Conservation (phyloP, 1,284 basidiomycete species). For the Inonotus obliquus region DNA sequence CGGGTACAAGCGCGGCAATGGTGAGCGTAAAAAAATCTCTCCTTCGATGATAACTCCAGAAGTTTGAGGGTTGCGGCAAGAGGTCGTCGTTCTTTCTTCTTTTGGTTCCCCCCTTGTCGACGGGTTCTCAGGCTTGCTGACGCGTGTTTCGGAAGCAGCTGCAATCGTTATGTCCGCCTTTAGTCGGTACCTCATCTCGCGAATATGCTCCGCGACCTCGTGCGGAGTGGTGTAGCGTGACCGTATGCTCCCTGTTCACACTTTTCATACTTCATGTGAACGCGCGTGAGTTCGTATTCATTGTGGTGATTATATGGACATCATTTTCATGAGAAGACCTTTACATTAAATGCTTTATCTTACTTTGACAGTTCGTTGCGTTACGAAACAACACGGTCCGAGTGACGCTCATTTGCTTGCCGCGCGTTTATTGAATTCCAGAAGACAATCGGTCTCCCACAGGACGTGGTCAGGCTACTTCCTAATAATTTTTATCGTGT, state of each 20-base stretch:
- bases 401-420: not conserved
- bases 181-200: constrained; percentile 1
- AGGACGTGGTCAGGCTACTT: not conserved
- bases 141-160: constrained; percentile 1
- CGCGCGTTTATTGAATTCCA: not conserved
- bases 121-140: not conserved
- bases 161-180: not conserved
- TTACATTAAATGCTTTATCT: not conserved
- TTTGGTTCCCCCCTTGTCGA: not conserved
- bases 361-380: not conserved
- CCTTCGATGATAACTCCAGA: not conserved
- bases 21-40: not conserved
- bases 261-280: not conserved
- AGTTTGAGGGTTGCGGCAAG: constrained; percentile 1
- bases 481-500: constrained; percentile 1
- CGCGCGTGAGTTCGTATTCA: not conserved
- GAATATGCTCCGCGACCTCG: constrained; percentile 4
- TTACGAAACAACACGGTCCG: not conserved
- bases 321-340: not conserved
- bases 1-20: not conserved
- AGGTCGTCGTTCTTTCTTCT: not conserved
- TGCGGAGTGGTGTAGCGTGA: not conserved
- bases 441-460: not conserved
- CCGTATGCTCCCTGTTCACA: not conserved
- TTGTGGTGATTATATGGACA: not conserved